Base-by-base conservation (phyloP, 2,329 filamentous ascomycete species). In the Diaporthe citri region DNA sequence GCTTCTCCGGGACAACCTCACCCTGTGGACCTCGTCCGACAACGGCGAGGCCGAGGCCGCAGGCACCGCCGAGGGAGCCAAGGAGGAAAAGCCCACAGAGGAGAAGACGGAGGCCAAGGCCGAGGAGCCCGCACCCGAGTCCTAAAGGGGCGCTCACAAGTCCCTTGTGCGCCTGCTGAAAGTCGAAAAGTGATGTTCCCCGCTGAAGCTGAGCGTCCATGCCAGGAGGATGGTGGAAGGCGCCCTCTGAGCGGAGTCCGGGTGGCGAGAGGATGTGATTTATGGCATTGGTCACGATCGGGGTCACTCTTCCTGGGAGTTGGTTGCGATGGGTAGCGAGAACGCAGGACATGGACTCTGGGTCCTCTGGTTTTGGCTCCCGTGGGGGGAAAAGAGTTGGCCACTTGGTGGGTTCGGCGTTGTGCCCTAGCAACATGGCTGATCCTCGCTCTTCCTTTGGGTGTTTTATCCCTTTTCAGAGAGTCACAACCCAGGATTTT, bases 1-100 rank as follows among this genome's bases (percentile, higher is more conserved):
- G 91, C 91, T 98, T 78, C 93, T 98, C 85, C 95, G 96, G 84
- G 96, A 98, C 90, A 98, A 98, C 91, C 91, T 98, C 78, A 98
- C 96, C 79, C 93, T 98, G 86, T 98, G 96, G 96, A 98, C 96
- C 81, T 98, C 96, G 80, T 97, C 95, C 76, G 96, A 98, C 85
- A 94, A 91, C 81, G 92, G 89, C 82, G 96, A 98, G 86, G 89
- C 90, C 76, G 94, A 96, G 86, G 88, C 85, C 78, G 87, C 92
- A 78, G 88, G 88, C 76, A 88, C 90, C 78, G 86, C 90, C 80
- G 86, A 88, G 75, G 70, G 41, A 15, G 85, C 83, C 78, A 88
- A 90, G 88, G 92, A 93, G 82, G 89, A 90, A 80, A 86, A 87
- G 83, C 83, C 85, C 76, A 81, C 83, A 78, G 92, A 92, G 87